Percentiles rank a stretch among this genome's conserved stretches.
Evolutionary conservation across 2,329 filamentous ascomycete genomes (phyloP).

Genomic region (Pseudogymnoascus sp.): DNA sequence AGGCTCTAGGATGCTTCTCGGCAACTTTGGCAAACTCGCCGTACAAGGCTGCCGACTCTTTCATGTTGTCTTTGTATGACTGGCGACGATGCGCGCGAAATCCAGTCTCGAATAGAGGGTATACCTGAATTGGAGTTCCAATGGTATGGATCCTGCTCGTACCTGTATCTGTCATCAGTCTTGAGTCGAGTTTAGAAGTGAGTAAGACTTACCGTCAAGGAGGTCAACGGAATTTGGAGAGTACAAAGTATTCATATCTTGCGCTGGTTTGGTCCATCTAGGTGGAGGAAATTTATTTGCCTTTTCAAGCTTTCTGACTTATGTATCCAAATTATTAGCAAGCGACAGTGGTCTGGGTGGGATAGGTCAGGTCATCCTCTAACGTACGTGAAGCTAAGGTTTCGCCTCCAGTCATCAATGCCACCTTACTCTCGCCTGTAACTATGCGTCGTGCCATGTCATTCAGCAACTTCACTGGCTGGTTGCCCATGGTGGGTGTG

Average conservation of each 20-base stretch:
- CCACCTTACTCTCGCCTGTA: slow-evolving; percentile 44
- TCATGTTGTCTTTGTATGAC: slow-evolving; percentile 44
- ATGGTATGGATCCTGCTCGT: slow-evolving; percentile 48
- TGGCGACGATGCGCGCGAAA: slow-evolving; percentile 51
- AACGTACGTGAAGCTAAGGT: slow-evolving; percentile 50
- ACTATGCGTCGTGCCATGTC: slow-evolving; percentile 52
- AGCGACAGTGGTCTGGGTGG: background rate
- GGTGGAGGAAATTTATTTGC: slow-evolving; percentile 44
- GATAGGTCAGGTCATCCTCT: background rate
- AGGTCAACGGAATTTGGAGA: slow-evolving; percentile 40
- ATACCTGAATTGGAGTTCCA: slow-evolving; percentile 57
- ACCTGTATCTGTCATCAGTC: slow-evolving; percentile 31
- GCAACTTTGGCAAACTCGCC: slow-evolving; percentile 52
- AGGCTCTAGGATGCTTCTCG: slow-evolving; percentile 43
- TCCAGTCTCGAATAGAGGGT: slow-evolving; percentile 58
- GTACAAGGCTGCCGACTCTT: slow-evolving; percentile 53
- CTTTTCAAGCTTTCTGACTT: slow-evolving; percentile 46
- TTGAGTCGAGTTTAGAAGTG: background rate
- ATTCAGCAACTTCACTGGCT: slow-evolving; percentile 53
- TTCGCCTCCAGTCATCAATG: slow-evolving; percentile 55
- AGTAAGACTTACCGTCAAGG: slow-evolving; percentile 29
- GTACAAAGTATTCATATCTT: slow-evolving; percentile 40
- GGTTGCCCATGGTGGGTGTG: slow-evolving; percentile 54
- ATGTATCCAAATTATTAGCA: slow-evolving; percentile 17
- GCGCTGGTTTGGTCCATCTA: slow-evolving; percentile 43